These are phyloP conservation scores for Fusarium fujikuroi DNA, from an alignment of 2,329 filamentous ascomycete genomes.

Conservation along the genomic window DNA sequence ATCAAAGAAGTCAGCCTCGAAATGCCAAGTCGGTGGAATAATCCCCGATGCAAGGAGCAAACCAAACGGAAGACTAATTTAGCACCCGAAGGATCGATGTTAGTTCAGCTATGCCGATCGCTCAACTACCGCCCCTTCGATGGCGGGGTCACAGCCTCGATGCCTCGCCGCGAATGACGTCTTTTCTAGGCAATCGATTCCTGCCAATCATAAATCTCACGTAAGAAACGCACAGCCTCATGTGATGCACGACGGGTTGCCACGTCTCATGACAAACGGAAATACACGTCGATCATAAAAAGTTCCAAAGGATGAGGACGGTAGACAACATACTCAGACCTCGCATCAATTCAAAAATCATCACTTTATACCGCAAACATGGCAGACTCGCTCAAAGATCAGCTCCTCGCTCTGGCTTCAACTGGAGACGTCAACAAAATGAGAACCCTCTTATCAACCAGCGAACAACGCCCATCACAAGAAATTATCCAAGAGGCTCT, in stretches of 20 bases:
- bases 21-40: neutral
- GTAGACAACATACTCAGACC: neutral
- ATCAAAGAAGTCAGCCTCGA: fast-evolving
- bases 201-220: neutral
- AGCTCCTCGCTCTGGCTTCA: neutral
- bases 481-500: neutral
- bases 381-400: neutral
- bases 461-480: neutral
- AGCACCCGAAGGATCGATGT: neutral
- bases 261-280: neutral
- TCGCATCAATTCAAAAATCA: neutral
- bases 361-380: fast-evolving
- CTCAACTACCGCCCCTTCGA: neutral
- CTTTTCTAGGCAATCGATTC: neutral
- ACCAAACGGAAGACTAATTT: neutral
- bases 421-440: neutral
- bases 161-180: neutral
- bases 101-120: neutral
- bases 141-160: neutral
- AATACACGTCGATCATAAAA: neutral
- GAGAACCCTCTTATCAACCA: fast-evolving
- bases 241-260: neutral
- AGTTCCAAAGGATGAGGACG: neutral
- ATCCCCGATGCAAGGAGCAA: neutral
- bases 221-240: neutral